Conservation (phyloP, 305 asterid species). For the Solanum hybrid region DNA sequence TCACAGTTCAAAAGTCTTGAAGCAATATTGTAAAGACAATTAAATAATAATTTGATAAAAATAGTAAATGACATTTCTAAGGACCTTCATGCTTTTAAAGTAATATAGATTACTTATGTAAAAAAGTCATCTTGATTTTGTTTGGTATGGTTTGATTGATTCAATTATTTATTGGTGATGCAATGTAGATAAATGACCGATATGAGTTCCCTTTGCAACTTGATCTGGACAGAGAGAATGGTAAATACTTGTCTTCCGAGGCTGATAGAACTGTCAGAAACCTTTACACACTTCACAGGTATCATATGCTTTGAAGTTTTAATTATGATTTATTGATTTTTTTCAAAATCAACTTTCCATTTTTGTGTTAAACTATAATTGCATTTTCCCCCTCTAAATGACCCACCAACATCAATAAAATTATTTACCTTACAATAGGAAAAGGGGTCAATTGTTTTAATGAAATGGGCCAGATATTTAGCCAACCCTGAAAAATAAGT, state of each 20-base stretch:
- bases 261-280: slow-evolving; percentile 91
- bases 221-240: slow-evolving; percentile 87
- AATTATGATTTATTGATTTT: not conserved
- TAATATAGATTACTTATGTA: not conserved
- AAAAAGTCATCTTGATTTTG: not conserved
- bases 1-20: not conserved
- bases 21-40: not conserved
- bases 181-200: slow-evolving; percentile 69
- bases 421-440: not conserved
- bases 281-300: slow-evolving; percentile 94
- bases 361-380: not conserved
- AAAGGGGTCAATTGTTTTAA: not conserved
- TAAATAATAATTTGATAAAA: not conserved
- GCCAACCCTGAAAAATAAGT: not conserved
- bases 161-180: not conserved
- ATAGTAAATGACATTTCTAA: not conserved
- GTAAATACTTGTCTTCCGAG: slow-evolving; percentile 88
- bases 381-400: not conserved
- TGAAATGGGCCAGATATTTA: not conserved
- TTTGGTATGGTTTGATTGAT: not conserved
- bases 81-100: not conserved
- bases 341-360: slow-evolving; percentile 5
- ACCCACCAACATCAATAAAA: not conserved
- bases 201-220: slow-evolving; percentile 96
- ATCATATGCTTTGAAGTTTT: not conserved